These are phyloP conservation scores for Jackrogersella multiformis DNA, from an alignment of 495 filamentous ascomycete species.

Conservation along the genomic window DNA sequence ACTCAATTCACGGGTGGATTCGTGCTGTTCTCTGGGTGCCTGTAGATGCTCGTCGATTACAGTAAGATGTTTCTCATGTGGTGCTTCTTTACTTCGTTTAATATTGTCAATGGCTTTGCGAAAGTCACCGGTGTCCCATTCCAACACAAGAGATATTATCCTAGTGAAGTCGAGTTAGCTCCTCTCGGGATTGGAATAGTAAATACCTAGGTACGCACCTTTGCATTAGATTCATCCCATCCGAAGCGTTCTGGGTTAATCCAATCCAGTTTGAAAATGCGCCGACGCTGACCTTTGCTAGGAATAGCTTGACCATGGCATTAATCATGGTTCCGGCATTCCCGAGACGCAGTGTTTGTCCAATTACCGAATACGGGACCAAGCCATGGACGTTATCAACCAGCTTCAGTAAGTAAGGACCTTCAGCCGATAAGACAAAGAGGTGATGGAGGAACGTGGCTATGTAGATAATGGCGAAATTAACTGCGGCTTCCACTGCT, in stretches of 20 bases:
- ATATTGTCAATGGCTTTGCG: constrained; percentile 62
- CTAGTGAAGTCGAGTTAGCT: constrained; percentile 46
- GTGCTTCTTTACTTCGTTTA: constrained; percentile 59
- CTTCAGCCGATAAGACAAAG: constrained; percentile 69
- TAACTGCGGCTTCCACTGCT: constrained; percentile 63
- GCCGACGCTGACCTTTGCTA: constrained; percentile 70
- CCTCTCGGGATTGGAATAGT: no score
- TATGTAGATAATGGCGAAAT: constrained; percentile 67
- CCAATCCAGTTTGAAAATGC: constrained; percentile 74
- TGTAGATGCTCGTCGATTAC: constrained; percentile 60
- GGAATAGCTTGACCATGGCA: constrained; percentile 67
- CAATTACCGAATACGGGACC: constrained; percentile 67
- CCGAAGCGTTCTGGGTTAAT: constrained; percentile 63
- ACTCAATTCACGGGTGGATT: constrained; percentile 56
- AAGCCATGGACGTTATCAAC: constrained; percentile 65
- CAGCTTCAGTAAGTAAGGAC: constrained; percentile 67
- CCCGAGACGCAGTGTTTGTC: constrained; percentile 70
- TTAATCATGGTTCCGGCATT: constrained; percentile 76
- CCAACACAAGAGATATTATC: constrained; percentile 69
- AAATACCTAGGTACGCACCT: constrained; percentile 49
- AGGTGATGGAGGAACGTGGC: constrained; percentile 71
- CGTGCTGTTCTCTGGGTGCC: constrained; percentile 57
- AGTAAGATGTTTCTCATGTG: constrained; percentile 58
- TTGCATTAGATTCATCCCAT: constrained; percentile 76
- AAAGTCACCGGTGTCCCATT: constrained; percentile 68